A percentile compares a stretch with the other conserved stretches of the same genome.
phyloP scores from a whole-genome alignment of 768 basidiomycete genomes.

The Peribolospora kevripleyi region DNA sequence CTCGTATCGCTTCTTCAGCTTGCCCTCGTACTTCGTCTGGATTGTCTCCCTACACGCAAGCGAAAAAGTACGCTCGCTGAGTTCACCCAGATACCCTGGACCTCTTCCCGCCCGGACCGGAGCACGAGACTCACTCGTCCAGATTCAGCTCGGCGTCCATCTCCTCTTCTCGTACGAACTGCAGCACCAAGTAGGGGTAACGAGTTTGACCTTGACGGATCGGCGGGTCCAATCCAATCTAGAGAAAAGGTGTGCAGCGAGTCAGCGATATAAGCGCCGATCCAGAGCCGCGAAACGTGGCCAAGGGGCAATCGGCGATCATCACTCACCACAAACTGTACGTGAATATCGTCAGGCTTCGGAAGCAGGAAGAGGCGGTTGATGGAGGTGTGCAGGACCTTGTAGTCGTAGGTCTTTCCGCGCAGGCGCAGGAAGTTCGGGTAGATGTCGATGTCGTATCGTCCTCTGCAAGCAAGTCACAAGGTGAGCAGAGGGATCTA shows the following conservation, averaged over 20 bases:
- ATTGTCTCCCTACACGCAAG: slow-evolving; percentile 17
- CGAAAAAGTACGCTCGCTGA: neutral
- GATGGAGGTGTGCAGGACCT: slow-evolving; percentile 72
- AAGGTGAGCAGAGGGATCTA: neutral
- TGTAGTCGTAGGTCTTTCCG: slow-evolving; percentile 99
- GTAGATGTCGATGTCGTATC: slow-evolving; percentile 97
- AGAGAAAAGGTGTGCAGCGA: slow-evolving; percentile 1
- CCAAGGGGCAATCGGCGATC: neutral
- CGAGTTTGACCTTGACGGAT: slow-evolving; percentile 94
- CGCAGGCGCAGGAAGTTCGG: slow-evolving; percentile 74
- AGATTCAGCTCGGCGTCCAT: slow-evolving; percentile 86
- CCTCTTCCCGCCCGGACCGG: neutral
- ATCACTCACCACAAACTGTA: slow-evolving; percentile 63
- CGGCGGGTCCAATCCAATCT: slow-evolving; percentile 77
- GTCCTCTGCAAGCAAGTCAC: slow-evolving; percentile 33
- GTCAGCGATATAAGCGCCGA: neutral
- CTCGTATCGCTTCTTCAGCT: slow-evolving; percentile 79
- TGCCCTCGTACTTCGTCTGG: slow-evolving; percentile 32
- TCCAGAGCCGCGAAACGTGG: neutral
- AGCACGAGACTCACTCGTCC: slow-evolving; percentile 40
- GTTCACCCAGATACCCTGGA: neutral
- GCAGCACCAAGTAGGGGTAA: slow-evolving; percentile 95
- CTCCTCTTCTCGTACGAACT: slow-evolving; percentile 90
- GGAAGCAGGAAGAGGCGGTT: slow-evolving; percentile 74
- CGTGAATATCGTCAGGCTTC: slow-evolving; percentile 75